These are phyloP conservation scores for Eudorina sp. DNA, from an alignment of 139 green algal species.

Conservation along the genomic window DNA sequence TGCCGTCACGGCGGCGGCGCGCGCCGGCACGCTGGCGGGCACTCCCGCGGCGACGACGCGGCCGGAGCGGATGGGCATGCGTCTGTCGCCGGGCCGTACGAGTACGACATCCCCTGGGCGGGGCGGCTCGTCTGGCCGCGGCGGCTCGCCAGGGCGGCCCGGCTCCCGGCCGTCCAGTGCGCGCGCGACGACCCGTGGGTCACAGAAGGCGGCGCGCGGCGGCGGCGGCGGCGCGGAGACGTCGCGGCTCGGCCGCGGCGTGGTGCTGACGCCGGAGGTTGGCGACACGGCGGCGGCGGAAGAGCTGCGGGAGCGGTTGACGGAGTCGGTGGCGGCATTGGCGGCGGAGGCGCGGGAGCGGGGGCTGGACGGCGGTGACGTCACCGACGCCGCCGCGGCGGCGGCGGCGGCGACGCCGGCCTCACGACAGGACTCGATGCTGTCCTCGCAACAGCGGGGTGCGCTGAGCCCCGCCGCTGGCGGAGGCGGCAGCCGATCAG, in stretches of 20 bases:
- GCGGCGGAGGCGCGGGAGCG: neutral
- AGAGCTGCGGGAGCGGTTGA: neutral
- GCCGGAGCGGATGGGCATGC: neutral
- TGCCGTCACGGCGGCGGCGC: neutral
- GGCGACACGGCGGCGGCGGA: neutral
- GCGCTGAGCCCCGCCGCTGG: too few relatives aligned
- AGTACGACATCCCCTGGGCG: neutral
- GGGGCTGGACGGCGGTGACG: neutral
- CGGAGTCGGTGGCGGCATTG: neutral
- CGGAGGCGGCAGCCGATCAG: neutral
- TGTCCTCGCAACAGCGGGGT: too few relatives aligned
- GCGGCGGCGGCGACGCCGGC: neutral
- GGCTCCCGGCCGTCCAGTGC: neutral
- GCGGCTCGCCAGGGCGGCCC: neutral
- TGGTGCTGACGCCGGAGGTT: neutral
- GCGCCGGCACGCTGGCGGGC: neutral
- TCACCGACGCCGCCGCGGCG: neutral
- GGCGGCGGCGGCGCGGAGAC: neutral
- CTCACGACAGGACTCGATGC: too few relatives aligned
- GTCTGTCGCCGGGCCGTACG: too few relatives aligned
- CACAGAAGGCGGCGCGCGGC: neutral
- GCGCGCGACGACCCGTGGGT: neutral
- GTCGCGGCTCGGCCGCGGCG: neutral
- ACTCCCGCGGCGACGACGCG: neutral
- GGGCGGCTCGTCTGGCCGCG: neutral